Percentiles rank a stretch among this genome's conserved stretches.
Conservation (phyloP, 2,329 filamentous ascomycete species). For the Fusarium sp. region DNA sequence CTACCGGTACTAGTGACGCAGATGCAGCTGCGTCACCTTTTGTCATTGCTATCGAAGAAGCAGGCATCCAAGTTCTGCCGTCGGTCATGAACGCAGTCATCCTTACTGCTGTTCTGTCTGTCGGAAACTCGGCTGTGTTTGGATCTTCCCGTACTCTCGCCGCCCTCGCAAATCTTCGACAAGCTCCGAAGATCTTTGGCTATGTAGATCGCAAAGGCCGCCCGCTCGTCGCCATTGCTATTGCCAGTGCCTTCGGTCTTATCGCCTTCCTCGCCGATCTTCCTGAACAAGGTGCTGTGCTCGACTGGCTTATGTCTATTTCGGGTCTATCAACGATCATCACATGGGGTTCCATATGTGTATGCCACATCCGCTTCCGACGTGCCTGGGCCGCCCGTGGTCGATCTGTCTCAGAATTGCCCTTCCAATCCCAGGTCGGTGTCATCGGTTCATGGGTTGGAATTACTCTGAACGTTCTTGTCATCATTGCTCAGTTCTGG, state of each 20-base stretch:
- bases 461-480: constrained; percentile 77
- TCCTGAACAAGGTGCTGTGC: constrained; percentile 68
- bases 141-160: constrained; percentile 91
- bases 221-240: constrained; percentile 76
- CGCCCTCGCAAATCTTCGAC: constrained; percentile 87
- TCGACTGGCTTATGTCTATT: constrained; percentile 83
- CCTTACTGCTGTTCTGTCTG: constrained; percentile 87
- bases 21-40: constrained; percentile 87
- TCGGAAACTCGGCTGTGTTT: constrained; percentile 92
- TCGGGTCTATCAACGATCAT: constrained; percentile 80
- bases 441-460: constrained; percentile 84
- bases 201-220: constrained; percentile 88
- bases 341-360: constrained; percentile 86
- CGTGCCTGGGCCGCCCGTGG: constrained; percentile 78
- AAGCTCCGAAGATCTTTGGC: constrained; percentile 79
- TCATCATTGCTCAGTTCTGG: constrained; percentile 90
- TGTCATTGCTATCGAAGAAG: constrained; percentile 89
- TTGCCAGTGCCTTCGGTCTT: constrained; percentile 76
- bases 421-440: constrained; percentile 84
- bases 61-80: constrained; percentile 82
- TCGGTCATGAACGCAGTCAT: constrained; percentile 97
- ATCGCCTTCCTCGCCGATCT: constrained; percentile 81
- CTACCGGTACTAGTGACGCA: constrained; percentile 65
- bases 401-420: constrained; percentile 78
- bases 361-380: constrained; percentile 94